A percentile compares a stretch with the other conserved stretches of the same genome.
These are phyloP conservation scores for Arachis hypogaea DNA, from an alignment of 306 rosid species.

Conservation along the genomic window DNA sequence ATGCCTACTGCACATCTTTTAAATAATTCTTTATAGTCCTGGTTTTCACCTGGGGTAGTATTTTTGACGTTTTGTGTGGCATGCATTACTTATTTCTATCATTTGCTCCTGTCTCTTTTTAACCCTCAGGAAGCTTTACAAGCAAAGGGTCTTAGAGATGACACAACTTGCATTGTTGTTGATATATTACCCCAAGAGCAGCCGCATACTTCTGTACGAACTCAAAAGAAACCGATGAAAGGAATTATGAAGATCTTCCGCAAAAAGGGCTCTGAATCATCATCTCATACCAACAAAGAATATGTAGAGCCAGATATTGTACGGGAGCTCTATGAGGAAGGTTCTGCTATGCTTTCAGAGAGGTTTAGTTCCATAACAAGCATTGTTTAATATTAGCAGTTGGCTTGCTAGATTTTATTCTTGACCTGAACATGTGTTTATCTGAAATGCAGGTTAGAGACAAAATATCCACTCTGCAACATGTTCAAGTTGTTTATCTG, in stretches of 20 bases:
- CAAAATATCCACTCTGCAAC: constrained; percentile 95
- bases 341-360: constrained; percentile 93
- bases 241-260: constrained; percentile 88
- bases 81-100: constrained; percentile 4
- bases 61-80: constrained; percentile 1
- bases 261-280: constrained; percentile 71
- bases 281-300: constrained; percentile 72
- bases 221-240: constrained; percentile 70
- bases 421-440: constrained; percentile 36
- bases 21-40: background rate
- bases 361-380: constrained; percentile 60
- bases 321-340: constrained; percentile 90
- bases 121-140: constrained; percentile 81
- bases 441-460: constrained; percentile 77
- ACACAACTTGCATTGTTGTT: constrained; percentile 91
- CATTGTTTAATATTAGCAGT: constrained; percentile 12
- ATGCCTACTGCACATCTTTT: constrained; percentile 34
- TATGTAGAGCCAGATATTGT: constrained; percentile 77
- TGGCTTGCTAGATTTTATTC: constrained; percentile 25
- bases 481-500: constrained; percentile 96
- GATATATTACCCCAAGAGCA: constrained; percentile 84
- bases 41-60: constrained; percentile 1
- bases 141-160: constrained; percentile 98
- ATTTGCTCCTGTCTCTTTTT: constrained; percentile 31
- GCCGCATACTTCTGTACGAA: constrained; percentile 58